A percentile compares a stretch with the other conserved stretches of the same genome.
phyloP scores from a whole-genome alignment of 805 yeast species.

The Schwanniomyces yamadae region DNA sequence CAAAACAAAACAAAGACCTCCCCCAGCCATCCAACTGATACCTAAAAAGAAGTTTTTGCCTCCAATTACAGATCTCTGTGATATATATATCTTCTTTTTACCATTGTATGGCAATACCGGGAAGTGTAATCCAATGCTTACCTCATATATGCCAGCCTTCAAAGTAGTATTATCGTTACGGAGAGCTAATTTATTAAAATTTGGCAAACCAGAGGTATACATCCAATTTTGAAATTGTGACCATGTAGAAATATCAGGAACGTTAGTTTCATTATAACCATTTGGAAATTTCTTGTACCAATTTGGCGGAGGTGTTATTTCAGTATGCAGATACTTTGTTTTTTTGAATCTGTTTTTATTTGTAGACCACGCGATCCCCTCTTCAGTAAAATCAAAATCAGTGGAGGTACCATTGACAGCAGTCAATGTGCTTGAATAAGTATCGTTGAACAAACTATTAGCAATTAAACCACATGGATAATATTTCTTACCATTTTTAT shows the following conservation, averaged over 20 bases:
- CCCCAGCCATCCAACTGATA: conserved; percentile 70
- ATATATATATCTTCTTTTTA: conserved; percentile 61
- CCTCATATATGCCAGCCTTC: conserved; percentile 59
- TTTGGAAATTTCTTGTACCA: conserved; percentile 44
- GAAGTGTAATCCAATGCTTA: conserved; percentile 71
- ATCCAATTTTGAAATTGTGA: conserved; percentile 48
- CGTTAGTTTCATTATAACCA: conserved; percentile 42
- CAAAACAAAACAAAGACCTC: conserved; percentile 63
- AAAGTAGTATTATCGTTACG: conserved; percentile 60
- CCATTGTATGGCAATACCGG: conserved; percentile 72
- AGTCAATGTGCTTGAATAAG: conserved; percentile 38
- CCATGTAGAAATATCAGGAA: conserved; percentile 46
- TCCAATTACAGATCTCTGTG: conserved; percentile 72
- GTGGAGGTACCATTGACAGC: conserved; percentile 37
- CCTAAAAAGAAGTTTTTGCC: conserved; percentile 77
- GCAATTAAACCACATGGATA: conserved; percentile 89
- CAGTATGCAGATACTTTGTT: conserved; percentile 36
- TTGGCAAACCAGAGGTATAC: conserved; percentile 42
- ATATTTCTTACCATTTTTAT: conserved; percentile 47
- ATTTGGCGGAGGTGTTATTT: conserved; percentile 46
- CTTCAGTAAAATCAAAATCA: conserved; percentile 34
- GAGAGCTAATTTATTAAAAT: conserved; percentile 49
- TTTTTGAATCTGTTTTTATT: conserved; percentile 41
- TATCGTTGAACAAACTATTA: conserved; percentile 76
- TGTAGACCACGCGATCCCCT: conserved; percentile 43